These are phyloP conservation scores for Begonia peltatifolia DNA, from an alignment of 306 rosid species.

Conservation along the genomic window DNA sequence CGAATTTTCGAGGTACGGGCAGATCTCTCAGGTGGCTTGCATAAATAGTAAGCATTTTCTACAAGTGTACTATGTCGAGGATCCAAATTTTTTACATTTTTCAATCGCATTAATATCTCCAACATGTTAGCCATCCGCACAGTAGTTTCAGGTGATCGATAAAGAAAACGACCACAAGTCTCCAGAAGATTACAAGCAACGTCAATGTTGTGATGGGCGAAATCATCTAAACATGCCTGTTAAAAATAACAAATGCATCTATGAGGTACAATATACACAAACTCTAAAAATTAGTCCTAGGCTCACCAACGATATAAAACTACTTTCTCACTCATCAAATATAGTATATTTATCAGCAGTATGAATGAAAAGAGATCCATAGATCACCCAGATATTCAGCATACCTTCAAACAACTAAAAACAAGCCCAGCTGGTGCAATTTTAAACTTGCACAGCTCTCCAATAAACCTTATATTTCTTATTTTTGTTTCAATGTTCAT, in stretches of 20 bases:
- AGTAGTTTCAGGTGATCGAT: constrained; percentile 95
- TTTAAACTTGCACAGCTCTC: constrained; percentile 97
- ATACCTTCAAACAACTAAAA: constrained; percentile 96
- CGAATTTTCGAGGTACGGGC: constrained; percentile 93
- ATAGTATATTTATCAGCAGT: too few species aligned
- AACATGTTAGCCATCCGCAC: constrained; percentile 92
- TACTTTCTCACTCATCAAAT: too few species aligned
- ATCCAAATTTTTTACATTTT: constrained; percentile 97
- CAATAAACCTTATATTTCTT: constrained; percentile 92
- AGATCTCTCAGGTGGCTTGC: constrained; percentile 98
- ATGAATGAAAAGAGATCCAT: too few species aligned
- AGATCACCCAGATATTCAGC: not conserved
- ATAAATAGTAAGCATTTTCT: constrained; percentile 97
- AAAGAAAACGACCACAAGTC: constrained; percentile 94
- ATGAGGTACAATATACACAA: not conserved
- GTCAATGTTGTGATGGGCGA: constrained; percentile 96
- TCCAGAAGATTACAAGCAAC: constrained; percentile 98
- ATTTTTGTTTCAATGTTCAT: constrained; percentile 98
- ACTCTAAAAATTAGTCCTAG: not conserved
- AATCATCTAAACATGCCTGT: constrained; percentile 97
- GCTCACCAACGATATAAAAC: not conserved
- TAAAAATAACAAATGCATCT: constrained; percentile 6
- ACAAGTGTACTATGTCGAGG: constrained; percentile 98
- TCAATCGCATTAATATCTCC: constrained; percentile 98
- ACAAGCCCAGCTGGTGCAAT: constrained; percentile 82